Evolutionary conservation across 2,329 filamentous ascomycete species (phyloP).

Genomic region (Leptographium wingfieldii): DNA sequence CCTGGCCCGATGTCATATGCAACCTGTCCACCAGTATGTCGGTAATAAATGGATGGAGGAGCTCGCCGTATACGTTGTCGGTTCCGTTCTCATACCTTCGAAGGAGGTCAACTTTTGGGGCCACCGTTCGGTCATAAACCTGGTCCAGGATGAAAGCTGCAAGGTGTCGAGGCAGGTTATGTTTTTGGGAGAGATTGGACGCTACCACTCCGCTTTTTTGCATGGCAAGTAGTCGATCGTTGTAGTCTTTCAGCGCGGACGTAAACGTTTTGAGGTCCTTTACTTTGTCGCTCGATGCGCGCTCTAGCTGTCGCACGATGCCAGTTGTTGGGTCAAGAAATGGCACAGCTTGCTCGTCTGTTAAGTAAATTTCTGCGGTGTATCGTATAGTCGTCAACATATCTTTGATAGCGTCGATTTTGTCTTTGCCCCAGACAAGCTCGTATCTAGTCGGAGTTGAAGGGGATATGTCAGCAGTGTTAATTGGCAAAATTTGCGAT

Average conservation of each 20-base stretch:
- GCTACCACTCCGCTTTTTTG: conserved; percentile 60
- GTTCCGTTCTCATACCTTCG: conserved; percentile 79
- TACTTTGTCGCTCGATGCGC: conserved; percentile 56
- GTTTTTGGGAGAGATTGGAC: conserved; percentile 55
- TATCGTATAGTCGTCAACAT: conserved; percentile 58
- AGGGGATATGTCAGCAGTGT: conserved; percentile 5
- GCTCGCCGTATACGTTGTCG: conserved; percentile 90
- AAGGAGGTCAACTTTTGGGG: conserved; percentile 72
- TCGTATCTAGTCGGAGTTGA: conserved; percentile 43
- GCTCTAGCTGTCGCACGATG: conserved; percentile 63
- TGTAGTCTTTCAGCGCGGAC: conserved; percentile 63
- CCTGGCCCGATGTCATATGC: conserved; percentile 64
- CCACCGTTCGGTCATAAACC: conserved; percentile 85
- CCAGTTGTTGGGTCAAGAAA: conserved; percentile 64
- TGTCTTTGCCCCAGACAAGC: conserved; percentile 65
- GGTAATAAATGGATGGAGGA: conserved; percentile 72
- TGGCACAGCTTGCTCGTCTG: conserved; percentile 50
- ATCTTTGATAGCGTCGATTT: conserved; percentile 63
- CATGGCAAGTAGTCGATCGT: conserved; percentile 52
- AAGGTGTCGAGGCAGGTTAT: conserved; percentile 57
- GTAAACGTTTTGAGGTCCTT: conserved; percentile 56
- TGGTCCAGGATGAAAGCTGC: conserved; percentile 75
- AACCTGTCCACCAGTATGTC: conserved; percentile 67
- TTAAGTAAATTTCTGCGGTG: conserved; percentile 66
- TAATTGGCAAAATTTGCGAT: neutral